Base-by-base conservation (phyloP, 116 monocot genomes). In the Posidonia oceanica region DNA sequence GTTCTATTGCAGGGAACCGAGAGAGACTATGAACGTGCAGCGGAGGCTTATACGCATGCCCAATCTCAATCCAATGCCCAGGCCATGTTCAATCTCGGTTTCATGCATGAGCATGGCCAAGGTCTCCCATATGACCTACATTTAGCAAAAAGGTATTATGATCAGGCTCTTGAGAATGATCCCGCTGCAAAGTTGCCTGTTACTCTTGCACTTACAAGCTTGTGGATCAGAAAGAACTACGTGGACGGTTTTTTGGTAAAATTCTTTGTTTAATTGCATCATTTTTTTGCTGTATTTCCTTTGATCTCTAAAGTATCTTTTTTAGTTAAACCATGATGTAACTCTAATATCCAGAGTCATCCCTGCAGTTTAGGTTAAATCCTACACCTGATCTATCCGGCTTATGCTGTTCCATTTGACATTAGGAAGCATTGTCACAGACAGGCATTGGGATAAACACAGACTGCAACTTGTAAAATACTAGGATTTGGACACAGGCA, bases 31-130 rank as follows among this genome's bases (percentile, higher is more conserved):
- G 91, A 91, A 70, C 81, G 88, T 65, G 96, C 91, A 48, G 96
- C 91, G 51, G 96, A 96, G 74, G 96, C 96, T 22, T 96, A 96
- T 66, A 81, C 80, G 74, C 96, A 89, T 80, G 96, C 91, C 3
- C 78, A 75, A 44, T 89, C 88, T 61, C 96, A 96, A 65, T 70
- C 82, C 38, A 91, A 91, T 80, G 84, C 96, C 74, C 96, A 96
- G 69, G 91, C 96, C 23, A 91, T 91, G 88, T 96, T 91, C 72
- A 96, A 96, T 70, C 86, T 96, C 63, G 95, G 91, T 17, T 96
- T 88, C 77, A 96, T 96, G 95, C 91, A 96, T 77, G 95, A 96
- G 70, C 95, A 91, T 71, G 95, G 91, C 3, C 81, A 84, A 53
- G 95, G 95, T 7, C 91, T 88, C 77, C 96, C 96, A 18, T 78